Conservation (phyloP, 768 basidiomycete species). For the Gymnopilus junonius region DNA sequence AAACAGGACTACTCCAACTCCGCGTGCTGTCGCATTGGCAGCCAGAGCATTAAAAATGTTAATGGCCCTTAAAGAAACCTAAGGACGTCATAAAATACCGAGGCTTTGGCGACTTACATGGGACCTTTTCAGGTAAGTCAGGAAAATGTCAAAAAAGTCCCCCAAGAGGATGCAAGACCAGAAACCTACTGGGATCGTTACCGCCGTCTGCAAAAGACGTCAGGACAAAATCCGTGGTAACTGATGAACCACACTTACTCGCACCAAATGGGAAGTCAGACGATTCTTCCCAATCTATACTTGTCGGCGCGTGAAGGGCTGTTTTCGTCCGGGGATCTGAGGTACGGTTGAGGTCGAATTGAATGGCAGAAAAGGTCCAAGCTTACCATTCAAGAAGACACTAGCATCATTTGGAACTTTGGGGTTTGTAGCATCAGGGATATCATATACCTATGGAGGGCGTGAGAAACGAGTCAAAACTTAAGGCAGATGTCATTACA, state of each 20-base stretch:
- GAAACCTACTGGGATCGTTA: constrained; percentile 40
- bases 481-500: constrained; percentile 22
- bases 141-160: neutral
- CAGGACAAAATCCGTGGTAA: neutral
- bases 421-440: constrained; percentile 61
- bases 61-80: constrained; percentile 51
- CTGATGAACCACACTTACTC: constrained; percentile 25
- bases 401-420: constrained; percentile 51
- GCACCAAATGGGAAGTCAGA: constrained; percentile 42
- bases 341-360: neutral
- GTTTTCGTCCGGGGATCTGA: constrained; percentile 57
- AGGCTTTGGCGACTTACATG: constrained; percentile 13
- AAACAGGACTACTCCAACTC: constrained; percentile 59
- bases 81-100: neutral
- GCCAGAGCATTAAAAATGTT: constrained; percentile 68
- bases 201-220: constrained; percentile 10
- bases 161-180: neutral
- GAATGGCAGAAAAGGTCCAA: neutral
- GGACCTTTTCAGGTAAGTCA: constrained; percentile 10
- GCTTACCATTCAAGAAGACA: constrained; percentile 66
- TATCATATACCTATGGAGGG: constrained; percentile 48
- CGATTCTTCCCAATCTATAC: constrained; percentile 46
- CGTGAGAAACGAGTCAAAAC: neutral
- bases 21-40: constrained; percentile 57
- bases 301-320: constrained; percentile 73